Percentiles rank a stretch among this genome's conserved stretches.
These are phyloP conservation scores for Exutisphaerella laricina DNA, from an alignment of 2,329 filamentous ascomycete genomes.

Conservation along the genomic window DNA sequence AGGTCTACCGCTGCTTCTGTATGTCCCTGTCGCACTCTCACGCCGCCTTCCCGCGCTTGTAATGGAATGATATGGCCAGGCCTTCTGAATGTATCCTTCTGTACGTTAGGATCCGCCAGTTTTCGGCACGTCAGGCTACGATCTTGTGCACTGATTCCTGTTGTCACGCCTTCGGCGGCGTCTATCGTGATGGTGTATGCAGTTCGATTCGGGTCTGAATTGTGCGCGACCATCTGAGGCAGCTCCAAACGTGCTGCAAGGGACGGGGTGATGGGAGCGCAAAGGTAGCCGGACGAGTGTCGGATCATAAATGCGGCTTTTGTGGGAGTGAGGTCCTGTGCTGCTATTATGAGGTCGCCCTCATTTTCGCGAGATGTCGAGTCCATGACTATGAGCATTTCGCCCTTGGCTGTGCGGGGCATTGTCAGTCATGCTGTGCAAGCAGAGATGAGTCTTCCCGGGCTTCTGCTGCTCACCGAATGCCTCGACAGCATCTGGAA, in stretches of 20 bases:
- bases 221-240: constrained; percentile 81
- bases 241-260: constrained; percentile 68
- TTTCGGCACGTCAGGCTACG: constrained; percentile 73
- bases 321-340: constrained; percentile 71
- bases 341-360: constrained; percentile 94
- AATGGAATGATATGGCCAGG: constrained; percentile 91
- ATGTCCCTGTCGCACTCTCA: constrained; percentile 73
- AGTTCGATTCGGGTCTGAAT: constrained; percentile 75
- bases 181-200: constrained; percentile 93
- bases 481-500: constrained; percentile 42
- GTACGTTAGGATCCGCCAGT: constrained; percentile 62
- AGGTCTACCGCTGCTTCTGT: constrained; percentile 93
- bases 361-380: constrained; percentile 91
- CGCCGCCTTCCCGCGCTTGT: constrained; percentile 70
- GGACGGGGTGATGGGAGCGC: constrained; percentile 69
- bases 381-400: constrained; percentile 96
- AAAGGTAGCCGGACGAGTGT: constrained; percentile 82
- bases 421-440: background rate
- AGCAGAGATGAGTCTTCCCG: background rate
- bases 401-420: constrained; percentile 45
- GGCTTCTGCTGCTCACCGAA: constrained; percentile 33
- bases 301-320: constrained; percentile 97
- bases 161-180: constrained; percentile 66
- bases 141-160: constrained; percentile 86
- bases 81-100: constrained; percentile 61